phyloP scores from a whole-genome alignment of 305 asterid genomes.

The Solanum aculeatissimum region DNA sequence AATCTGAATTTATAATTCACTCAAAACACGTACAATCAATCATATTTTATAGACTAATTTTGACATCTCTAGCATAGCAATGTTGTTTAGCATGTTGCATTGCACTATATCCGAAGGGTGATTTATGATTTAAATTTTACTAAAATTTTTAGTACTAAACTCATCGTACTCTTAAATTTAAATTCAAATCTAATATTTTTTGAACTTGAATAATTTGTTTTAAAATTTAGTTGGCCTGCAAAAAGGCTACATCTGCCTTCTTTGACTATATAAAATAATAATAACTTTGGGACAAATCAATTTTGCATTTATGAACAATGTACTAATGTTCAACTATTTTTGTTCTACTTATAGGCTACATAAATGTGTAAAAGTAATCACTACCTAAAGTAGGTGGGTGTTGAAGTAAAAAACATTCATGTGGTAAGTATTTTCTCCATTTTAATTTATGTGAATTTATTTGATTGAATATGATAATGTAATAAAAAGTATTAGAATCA shows the following conservation, averaged over 20 bases:
- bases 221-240: neutral
- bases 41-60: neutral
- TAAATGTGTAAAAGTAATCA: neutral
- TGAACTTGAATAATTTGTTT: neutral
- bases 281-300: neutral
- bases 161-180: neutral
- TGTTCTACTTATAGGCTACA: neutral
- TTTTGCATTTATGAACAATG: neutral
- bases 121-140: neutral
- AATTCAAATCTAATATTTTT: neutral
- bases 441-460: neutral
- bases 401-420: neutral
- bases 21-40: no score
- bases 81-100: neutral
- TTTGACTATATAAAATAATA: neutral
- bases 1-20: no score
- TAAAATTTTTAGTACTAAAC: neutral
- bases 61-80: neutral
- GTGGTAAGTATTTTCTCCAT: neutral
- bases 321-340: neutral
- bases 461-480: neutral
- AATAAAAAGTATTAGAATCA: neutral
- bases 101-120: neutral
- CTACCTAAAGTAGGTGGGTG: neutral
- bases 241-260: neutral